Evolutionary conservation across 2,329 filamentous ascomycete genomes (phyloP), one percentile per base, ranked within the genome.

Genomic region (Cryphonectria parasitica): DNA sequence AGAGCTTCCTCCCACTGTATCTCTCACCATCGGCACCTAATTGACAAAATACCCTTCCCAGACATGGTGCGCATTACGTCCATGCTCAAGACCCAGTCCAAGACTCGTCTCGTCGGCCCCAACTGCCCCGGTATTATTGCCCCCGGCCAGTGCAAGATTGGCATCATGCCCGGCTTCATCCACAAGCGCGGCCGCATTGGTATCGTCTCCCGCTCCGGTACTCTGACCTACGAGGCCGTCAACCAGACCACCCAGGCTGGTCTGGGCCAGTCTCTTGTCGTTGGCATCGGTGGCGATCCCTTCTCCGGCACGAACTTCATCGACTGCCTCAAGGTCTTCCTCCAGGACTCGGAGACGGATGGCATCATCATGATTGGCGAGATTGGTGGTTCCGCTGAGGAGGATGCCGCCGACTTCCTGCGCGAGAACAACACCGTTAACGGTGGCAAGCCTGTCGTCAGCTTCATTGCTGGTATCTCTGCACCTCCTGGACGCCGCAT

Each of bases 281-380:
- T 99, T 78, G 96, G 96, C 80, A 98, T 99, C 78, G 96, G 96
- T 75, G 96, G 96, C 85, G 96, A 99, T 85, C 96, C 96, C 78
- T 99, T 99, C 89, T 95, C 92, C 79, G 96, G 96, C 78, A 98
- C 96, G 84, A 98, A 97, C 90, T 99, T 98, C 88, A 98, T 99
- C 84, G 96, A 99, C 89, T 98, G 95, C 88, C 88, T 99, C 77
- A 92, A 93, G 81, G 94, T 98, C 80, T 99, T 99, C 90, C 90
- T 97, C 78, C 88, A 97, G 83, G 96, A 99, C 82, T 88, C 92
- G 82, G 94, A 97, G 86, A 99, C 96, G 54, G 96, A 99, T 81
- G 96, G 96, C 80, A 98, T 99, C 85, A 98, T 99, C 86, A 98
- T 99, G 96, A 98, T 99, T 82, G 96, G 96, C 81, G 96, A 98